Evolutionary conservation across 352 stramenopile genomes (phyloP).

Genomic region (Globisporangium irregulare): DNA sequence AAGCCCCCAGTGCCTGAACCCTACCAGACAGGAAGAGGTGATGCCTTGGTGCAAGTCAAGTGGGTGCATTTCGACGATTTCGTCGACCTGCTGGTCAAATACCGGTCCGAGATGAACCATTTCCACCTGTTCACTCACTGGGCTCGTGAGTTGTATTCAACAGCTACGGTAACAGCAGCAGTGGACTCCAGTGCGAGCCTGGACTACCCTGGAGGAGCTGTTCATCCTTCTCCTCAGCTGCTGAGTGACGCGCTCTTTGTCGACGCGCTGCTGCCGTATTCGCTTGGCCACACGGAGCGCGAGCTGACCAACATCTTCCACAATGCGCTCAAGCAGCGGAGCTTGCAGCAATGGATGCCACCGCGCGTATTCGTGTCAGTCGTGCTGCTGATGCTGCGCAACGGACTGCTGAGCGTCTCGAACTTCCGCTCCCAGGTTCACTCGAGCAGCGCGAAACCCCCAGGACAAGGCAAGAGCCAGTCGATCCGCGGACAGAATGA

Average conservation of each 20-base stretch:
- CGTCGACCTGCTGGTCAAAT: conserved; percentile 55
- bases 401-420: conserved; percentile 52
- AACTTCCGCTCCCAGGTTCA: conserved; percentile 35
- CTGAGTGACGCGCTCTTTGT: conserved; percentile 52
- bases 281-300: conserved; percentile 40
- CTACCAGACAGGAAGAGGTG: neutral
- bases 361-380: conserved; percentile 62
- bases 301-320: conserved; percentile 67
- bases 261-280: conserved; percentile 37
- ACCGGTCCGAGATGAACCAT: conserved; percentile 55
- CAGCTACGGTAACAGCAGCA: conserved; percentile 18
- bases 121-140: conserved; percentile 65
- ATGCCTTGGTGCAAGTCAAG: conserved; percentile 1
- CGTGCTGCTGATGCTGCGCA: conserved; percentile 56
- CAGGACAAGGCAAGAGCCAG: conserved; percentile 1
- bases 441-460: neutral
- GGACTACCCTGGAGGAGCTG: neutral
- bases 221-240: conserved; percentile 10
- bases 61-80: conserved; percentile 66
- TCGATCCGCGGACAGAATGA: conserved; percentile 32
- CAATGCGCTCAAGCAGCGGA: conserved; percentile 59
- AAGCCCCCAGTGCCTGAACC: neutral
- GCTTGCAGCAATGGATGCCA: conserved; percentile 51
- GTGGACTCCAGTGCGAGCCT: neutral
- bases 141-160: conserved; percentile 49